Evolutionary conservation across 2,329 filamentous ascomycete genomes (phyloP).

Genomic region (Diaporthe vexans): DNA sequence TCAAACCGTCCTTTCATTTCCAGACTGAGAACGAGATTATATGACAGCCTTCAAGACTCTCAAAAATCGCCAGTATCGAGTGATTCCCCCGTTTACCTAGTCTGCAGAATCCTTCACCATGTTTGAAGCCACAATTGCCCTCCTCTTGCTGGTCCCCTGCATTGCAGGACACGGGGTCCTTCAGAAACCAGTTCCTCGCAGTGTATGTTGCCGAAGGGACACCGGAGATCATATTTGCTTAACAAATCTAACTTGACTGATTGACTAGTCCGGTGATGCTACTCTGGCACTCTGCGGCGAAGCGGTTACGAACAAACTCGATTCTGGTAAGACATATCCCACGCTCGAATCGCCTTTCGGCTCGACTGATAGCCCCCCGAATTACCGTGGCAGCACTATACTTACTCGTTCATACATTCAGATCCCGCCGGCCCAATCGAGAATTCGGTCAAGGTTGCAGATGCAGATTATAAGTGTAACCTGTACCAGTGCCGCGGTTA

Average conservation of each 20-base stretch:
- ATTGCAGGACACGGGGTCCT: not conserved
- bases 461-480: slow-evolving; percentile 19
- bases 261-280: slow-evolving; percentile 9
- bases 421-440: slow-evolving; percentile 18
- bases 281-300: slow-evolving; percentile 14
- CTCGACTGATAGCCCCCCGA: not conserved
- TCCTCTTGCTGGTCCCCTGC: not conserved
- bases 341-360: not conserved
- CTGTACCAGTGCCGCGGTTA: slow-evolving; percentile 22
- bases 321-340: not conserved
- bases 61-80: not conserved
- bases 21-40: not conserved
- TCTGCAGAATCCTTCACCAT: not conserved
- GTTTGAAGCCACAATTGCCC: not conserved
- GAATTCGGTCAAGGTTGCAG: slow-evolving; percentile 8
- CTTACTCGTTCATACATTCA: not conserved
- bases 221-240: not conserved
- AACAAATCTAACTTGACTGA: not conserved
- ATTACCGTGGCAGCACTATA: not conserved
- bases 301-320: slow-evolving; percentile 6
- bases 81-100: not conserved
- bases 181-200: slow-evolving; percentile 12
- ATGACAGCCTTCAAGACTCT: not conserved
- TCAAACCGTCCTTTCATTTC: slow-evolving; percentile 11
- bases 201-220: not conserved